Base-by-base conservation (phyloP, 805 yeast species). In the Metschnikowia gelsemii region DNA sequence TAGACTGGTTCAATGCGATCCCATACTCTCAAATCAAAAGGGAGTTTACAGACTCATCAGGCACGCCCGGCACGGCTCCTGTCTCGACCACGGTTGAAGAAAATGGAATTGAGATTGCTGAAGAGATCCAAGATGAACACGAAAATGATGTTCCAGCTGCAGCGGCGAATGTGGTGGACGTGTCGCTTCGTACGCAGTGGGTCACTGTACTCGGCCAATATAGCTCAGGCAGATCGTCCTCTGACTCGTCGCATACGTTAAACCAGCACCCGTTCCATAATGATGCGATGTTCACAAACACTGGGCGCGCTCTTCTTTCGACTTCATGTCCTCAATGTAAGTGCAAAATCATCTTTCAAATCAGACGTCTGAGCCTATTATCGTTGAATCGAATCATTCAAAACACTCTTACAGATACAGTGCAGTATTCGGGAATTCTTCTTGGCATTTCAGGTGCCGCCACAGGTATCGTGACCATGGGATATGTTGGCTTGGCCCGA, bases 241-340 rank as follows among this genome's bases (percentile, higher is more conserved):
- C 25, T 11, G 11, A 22, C 25, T 22, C 11, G 7, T 7, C 9
- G 25, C 11, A 7, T 22, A 11, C 25, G 11, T 7, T 22, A 22
- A n/a, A 27, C 16, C 8, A 13, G 8, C 21, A 17, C 32, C 32
- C 20, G 3, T 16, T 14, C 11, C 32, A 29, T 16, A 14, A 12
- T 2, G 32, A 29, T 9, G 8, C n/a, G 8, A 8, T 16, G 12
- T 16, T 11, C 6, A 17, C 11, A 7, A 22, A 28, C 14, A 8
- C 33, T 6, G 38, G 27, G 4, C 18, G 29, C 9, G 33, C 38
- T 23, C 27, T 35, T 5, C 45, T 49, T 8, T 39, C 62, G 23
- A 63, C 68, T 5, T 51, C 63, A 5, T 70, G 75, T 42, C 73
- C 74, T 3, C 75, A 70, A 44, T 70, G 75, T 45, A 67, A 67